phyloP scores from a whole-genome alignment of 1,284 basidiomycete genomes.

The Tylopilus orsonianus region DNA sequence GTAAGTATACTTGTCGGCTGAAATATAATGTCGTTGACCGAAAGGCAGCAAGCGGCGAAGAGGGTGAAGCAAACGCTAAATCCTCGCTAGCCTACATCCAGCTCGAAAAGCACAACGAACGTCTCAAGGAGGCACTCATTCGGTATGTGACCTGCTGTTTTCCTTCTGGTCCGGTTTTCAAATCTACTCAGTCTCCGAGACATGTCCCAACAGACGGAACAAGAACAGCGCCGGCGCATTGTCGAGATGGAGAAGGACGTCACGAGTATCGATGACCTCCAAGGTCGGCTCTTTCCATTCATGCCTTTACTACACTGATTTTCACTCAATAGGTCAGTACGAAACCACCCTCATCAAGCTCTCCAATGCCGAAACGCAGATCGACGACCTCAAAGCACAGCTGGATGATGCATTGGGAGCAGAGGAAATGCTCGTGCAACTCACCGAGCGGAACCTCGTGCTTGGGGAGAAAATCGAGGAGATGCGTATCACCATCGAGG shows the following conservation, averaged over 20 bases:
- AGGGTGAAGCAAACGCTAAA: slow-evolving; percentile 50
- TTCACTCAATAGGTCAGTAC: slow-evolving; percentile 60
- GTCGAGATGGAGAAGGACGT: slow-evolving; percentile 90
- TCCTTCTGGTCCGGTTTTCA: not conserved
- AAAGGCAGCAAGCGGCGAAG: slow-evolving; percentile 32
- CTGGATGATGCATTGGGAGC: slow-evolving; percentile 94
- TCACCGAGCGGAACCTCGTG: slow-evolving; percentile 93
- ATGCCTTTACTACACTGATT: slow-evolving; percentile 8
- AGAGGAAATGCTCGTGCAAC: slow-evolving; percentile 93
- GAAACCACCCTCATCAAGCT: slow-evolving; percentile 80
- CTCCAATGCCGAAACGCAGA: slow-evolving; percentile 82
- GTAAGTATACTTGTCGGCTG: slow-evolving; percentile 29
- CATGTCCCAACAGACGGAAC: slow-evolving; percentile 83
- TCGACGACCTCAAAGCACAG: slow-evolving; percentile 93
- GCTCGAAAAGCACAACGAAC: slow-evolving; percentile 94
- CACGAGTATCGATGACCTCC: slow-evolving; percentile 64
- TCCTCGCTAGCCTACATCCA: slow-evolving; percentile 83
- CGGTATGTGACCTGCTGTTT: slow-evolving; percentile 47
- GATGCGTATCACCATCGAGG: slow-evolving; percentile 93
- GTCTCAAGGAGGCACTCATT: slow-evolving; percentile 91
- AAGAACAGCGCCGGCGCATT: slow-evolving; percentile 80
- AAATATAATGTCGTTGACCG: slow-evolving; percentile 14
- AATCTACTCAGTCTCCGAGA: slow-evolving; percentile 69
- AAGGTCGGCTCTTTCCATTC: slow-evolving; percentile 43
- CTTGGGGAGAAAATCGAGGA: slow-evolving; percentile 97